phyloP scores from a whole-genome alignment of 2,329 filamentous ascomycete genomes.

The Helicocarpus griseus region DNA sequence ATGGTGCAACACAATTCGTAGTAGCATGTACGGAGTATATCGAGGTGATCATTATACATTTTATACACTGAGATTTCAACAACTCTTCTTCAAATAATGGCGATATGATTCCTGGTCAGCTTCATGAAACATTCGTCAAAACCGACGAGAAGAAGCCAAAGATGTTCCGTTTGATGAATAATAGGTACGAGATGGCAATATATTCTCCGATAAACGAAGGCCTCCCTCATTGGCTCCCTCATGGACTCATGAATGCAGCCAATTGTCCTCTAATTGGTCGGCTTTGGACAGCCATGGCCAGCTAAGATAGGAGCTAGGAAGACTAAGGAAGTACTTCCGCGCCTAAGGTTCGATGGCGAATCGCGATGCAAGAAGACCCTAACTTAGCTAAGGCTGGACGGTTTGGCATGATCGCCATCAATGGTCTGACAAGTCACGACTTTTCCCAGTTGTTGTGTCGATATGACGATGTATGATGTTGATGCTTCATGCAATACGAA shows the following conservation, averaged over 20 bases:
- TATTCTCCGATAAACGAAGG: constrained; percentile 1
- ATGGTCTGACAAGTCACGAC: background rate
- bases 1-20: too few relatives aligned
- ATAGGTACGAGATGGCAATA: too few relatives aligned
- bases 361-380: too few relatives aligned
- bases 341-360: background rate
- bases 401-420: background rate
- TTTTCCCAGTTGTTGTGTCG: background rate
- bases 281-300: background rate
- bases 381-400: too few relatives aligned
- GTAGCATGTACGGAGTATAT: too few relatives aligned
- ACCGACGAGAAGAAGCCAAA: too few relatives aligned
- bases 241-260: background rate
- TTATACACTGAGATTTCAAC: too few relatives aligned
- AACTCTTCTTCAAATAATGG: too few relatives aligned
- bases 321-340: background rate
- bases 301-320: background rate
- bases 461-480: background rate
- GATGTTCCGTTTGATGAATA: too few relatives aligned
- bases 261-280: background rate
- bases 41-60: too few relatives aligned
- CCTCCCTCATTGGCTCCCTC: background rate
- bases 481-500: background rate
- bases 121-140: too few relatives aligned
- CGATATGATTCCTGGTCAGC: too few relatives aligned